Evolutionary conservation across 345 rosid species (phyloP).

Genomic region (Excoecaria agallocha): DNA sequence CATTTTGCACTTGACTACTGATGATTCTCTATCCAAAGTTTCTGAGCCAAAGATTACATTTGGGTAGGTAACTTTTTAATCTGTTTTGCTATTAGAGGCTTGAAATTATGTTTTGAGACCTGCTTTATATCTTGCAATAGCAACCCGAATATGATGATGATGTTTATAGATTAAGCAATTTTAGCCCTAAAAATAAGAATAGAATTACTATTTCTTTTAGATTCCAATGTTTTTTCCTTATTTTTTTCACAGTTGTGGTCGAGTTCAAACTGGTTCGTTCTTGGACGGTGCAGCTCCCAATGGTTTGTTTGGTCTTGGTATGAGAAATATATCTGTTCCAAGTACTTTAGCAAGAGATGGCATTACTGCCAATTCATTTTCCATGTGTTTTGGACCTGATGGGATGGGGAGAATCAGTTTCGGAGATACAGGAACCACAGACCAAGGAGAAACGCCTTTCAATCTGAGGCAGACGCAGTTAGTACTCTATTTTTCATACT

Average conservation of each 20-base stretch:
- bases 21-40: conserved; percentile 35
- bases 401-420: conserved; percentile 85
- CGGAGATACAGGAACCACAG: conserved; percentile 81
- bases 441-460: conserved; percentile 86
- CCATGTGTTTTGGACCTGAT: conserved; percentile 82
- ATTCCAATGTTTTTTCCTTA: neutral
- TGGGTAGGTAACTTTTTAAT: conserved; percentile 45
- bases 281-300: conserved; percentile 87
- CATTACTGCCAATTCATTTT: conserved; percentile 69
- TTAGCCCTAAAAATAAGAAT: neutral
- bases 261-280: conserved; percentile 80
- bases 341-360: conserved; percentile 77
- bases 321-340: conserved; percentile 75
- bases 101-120: neutral
- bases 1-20: conserved; percentile 55
- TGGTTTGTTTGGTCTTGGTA: conserved; percentile 95
- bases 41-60: conserved; percentile 50
- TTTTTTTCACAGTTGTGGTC: conserved; percentile 69
- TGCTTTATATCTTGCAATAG: neutral
- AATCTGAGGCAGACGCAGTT: conserved; percentile 56
- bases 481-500: conserved; percentile 27
- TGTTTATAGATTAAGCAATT: neutral
- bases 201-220: neutral
- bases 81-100: conserved; percentile 1
- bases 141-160: neutral